Evolutionary conservation across 768 basidiomycete genomes (phyloP), one percentile per base, ranked within the genome.

Genomic region (Pleurotus ostreatus): DNA sequence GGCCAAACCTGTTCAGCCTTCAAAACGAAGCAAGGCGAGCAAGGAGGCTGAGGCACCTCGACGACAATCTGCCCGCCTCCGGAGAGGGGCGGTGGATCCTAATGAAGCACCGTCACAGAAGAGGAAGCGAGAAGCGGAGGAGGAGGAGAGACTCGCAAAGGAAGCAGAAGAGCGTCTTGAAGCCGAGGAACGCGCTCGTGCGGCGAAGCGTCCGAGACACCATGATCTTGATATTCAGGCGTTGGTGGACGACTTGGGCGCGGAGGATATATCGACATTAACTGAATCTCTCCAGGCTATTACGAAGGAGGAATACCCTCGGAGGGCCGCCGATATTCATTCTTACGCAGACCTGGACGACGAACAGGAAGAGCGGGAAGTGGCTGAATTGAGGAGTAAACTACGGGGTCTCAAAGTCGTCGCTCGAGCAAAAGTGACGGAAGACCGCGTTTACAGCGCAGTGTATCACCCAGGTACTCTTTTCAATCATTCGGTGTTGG

Each of bases 371-470:
- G 81, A 84, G 30, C 66, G 74, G 16, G 69, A 64, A 16, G 82
- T 77, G n/a, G 75, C 84, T 1, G 79, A 79, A 48, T 66, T 94
- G 57, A 78, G 77, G 58, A 69, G 81, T 60, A 80, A 71, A 59
- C 71, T 92, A 8, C 66, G 77, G 56, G 69, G 72, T 30, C 63
- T 93, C 66, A 82, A 80, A 57, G 74, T 92, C n/a, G 76, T 88
- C 1, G 81, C 88, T 30, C 78, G 89, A 55, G 91, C 91, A 12
- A 93, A 92, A 68, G 90, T 93, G 6, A 91, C 87, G 1, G 74
- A 82, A 59, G 78, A 87, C 58, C 73, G 92, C 18, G 65, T 94
- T 1, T 94, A 94, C 62, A 85, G 86, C 59, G 85, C 88, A 30
- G 83, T 82, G 12, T 94, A 88, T 67, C 92, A 94, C 65, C 89